Conservation (phyloP, 805 yeast species). For the Candida verbasci region DNA sequence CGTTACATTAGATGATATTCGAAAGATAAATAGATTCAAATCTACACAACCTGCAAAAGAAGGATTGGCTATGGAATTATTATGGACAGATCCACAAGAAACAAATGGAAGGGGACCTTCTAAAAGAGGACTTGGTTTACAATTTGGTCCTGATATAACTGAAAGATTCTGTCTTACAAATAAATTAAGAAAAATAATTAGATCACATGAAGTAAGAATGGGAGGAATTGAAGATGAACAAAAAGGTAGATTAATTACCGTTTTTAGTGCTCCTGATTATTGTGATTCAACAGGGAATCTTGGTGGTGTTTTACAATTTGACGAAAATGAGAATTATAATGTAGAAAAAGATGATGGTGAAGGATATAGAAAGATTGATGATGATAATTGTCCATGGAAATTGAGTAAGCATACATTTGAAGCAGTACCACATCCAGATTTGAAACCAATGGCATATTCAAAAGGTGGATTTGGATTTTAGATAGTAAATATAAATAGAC, state of each 20-base stretch:
- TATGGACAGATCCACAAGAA: slow-evolving; percentile 96
- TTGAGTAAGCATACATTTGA: slow-evolving; percentile 58
- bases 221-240: slow-evolving; percentile 88
- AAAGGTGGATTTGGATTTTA: slow-evolving; percentile 40
- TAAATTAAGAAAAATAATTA: slow-evolving; percentile 69
- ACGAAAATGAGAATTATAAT: slow-evolving; percentile 40
- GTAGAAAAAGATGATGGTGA: slow-evolving; percentile 43
- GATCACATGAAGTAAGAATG: slow-evolving; percentile 95
- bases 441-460: slow-evolving; percentile 91
- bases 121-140: slow-evolving; percentile 92
- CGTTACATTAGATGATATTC: slow-evolving; percentile 69
- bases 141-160: slow-evolving; percentile 96
- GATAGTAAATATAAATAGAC: slow-evolving; percentile 1
- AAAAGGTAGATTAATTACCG: slow-evolving; percentile 79
- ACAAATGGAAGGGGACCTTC: slow-evolving; percentile 77
- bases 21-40: slow-evolving; percentile 62
- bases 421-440: slow-evolving; percentile 86
- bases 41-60: slow-evolving; percentile 80
- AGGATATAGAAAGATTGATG: slow-evolving; percentile 33
- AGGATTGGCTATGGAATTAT: slow-evolving; percentile 91
- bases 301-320: slow-evolving; percentile 84
- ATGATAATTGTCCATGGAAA: slow-evolving; percentile 39
- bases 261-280: slow-evolving; percentile 97
- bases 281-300: slow-evolving; percentile 89
- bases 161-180: slow-evolving; percentile 69